phyloP scores from a whole-genome alignment of 1,139 yeast genomes.

The Wickerhamomyces sp. region DNA sequence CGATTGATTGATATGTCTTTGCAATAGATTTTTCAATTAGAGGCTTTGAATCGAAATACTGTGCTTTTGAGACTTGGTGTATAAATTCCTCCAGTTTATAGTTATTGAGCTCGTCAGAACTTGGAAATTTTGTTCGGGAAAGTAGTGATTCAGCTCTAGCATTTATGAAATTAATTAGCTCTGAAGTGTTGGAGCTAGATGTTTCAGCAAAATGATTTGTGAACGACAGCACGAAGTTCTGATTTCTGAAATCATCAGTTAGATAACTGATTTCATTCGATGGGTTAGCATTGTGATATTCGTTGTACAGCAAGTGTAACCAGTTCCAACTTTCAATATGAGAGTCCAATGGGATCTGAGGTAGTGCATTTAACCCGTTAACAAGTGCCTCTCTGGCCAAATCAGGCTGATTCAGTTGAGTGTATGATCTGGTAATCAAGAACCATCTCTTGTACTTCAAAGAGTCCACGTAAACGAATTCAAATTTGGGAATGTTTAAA shows the following conservation, averaged over 20 bases:
- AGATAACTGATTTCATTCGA: conserved; percentile 1
- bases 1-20: conserved; percentile 45
- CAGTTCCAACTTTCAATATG: conserved; percentile 6
- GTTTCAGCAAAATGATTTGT: conserved; percentile 5
- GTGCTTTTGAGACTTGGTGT: conserved; percentile 17
- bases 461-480: not conserved
- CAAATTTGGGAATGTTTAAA: not conserved
- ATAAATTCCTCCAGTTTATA: conserved; percentile 29
- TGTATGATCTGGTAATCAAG: not conserved
- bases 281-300: conserved; percentile 1
- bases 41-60: conserved; percentile 7
- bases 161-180: conserved; percentile 13
- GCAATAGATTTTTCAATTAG: conserved; percentile 33
- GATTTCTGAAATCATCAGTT: conserved; percentile 7
- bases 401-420: not conserved
- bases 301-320: conserved; percentile 10
- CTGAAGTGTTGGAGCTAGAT: conserved; percentile 11
- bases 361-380: conserved; percentile 1
- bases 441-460: conserved; percentile 1
- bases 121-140: conserved; percentile 34
- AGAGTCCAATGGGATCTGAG: conserved; percentile 3
- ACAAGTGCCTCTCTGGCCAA: not conserved
- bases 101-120: conserved; percentile 38
- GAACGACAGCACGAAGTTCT: conserved; percentile 13
- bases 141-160: conserved; percentile 20